Evolutionary conservation across 495 filamentous ascomycete species (phyloP).

Genomic region (Xylaria telfairii): DNA sequence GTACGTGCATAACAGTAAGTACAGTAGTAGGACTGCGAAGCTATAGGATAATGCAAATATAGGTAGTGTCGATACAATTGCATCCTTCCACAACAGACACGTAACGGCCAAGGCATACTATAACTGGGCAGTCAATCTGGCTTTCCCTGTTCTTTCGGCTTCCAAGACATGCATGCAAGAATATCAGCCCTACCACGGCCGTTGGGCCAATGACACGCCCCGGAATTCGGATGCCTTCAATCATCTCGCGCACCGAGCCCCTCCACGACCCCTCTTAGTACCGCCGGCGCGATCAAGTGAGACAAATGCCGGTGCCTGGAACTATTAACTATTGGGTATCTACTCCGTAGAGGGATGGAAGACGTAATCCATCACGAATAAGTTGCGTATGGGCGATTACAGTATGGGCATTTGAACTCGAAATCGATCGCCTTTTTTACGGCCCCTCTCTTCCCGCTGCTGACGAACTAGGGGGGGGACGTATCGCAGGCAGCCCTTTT

Average conservation of each 20-base stretch:
- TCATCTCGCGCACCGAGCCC: slow-evolving; percentile 8
- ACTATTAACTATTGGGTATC: no score
- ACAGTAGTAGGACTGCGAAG: no score
- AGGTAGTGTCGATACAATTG: neutral
- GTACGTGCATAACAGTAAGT: no score
- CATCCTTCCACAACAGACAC: slow-evolving; percentile 6
- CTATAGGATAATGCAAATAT: neutral
- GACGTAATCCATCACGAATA: slow-evolving; percentile 35
- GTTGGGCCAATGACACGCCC: neutral
- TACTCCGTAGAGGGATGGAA: no score
- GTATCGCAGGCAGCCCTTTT: slow-evolving; percentile 6
- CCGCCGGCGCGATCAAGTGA: slow-evolving; percentile 25
- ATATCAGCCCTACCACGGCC: slow-evolving; percentile 15
- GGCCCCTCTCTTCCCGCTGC: neutral
- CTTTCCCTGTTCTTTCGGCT: neutral
- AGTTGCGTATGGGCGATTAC: slow-evolving; percentile 18
- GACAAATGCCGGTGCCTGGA: slow-evolving; percentile 39
- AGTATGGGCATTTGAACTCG: neutral
- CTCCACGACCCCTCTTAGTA: slow-evolving; percentile 11
- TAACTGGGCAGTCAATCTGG: neutral
- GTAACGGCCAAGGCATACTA: slow-evolving; percentile 7
- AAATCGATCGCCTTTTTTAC: neutral
- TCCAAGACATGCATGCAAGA: slow-evolving; percentile 18
- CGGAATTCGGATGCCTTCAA: slow-evolving; percentile 14
- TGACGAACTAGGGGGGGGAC: neutral